Conservation (phyloP, 2,329 filamentous ascomycete genomes). For the Claviceps quebecensis region DNA sequence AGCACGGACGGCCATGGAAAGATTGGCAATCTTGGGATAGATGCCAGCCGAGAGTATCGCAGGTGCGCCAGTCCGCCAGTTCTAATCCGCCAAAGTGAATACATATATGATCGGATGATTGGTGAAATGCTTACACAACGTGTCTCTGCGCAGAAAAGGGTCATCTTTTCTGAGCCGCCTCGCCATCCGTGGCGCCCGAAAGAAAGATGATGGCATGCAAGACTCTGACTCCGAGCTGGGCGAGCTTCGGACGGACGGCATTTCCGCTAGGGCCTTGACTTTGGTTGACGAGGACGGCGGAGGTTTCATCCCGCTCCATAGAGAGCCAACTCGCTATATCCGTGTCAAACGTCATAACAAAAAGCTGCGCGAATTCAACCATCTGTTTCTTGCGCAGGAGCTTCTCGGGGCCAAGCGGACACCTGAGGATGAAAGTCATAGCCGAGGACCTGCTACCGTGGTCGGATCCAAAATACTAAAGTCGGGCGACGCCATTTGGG, state of each 20-base stretch:
- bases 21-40: constrained; percentile 23
- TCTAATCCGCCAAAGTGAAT: background rate
- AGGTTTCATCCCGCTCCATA: constrained; percentile 74
- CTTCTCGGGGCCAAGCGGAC: constrained; percentile 45
- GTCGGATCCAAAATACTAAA: constrained; percentile 27
- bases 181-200: constrained; percentile 58
- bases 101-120: background rate
- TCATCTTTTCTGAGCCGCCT: constrained; percentile 79
- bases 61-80: constrained; percentile 31
- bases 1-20: constrained; percentile 29
- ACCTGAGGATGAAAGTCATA: constrained; percentile 14
- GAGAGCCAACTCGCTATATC: constrained; percentile 83
- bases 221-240: constrained; percentile 60
- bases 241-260: constrained; percentile 58
- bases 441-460: constrained; percentile 20
- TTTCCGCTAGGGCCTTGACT: constrained; percentile 70
- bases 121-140: constrained; percentile 6
- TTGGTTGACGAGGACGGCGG: constrained; percentile 52
- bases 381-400: constrained; percentile 84
- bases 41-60: constrained; percentile 42
- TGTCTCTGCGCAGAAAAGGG: constrained; percentile 49
- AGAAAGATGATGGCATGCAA: constrained; percentile 46
- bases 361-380: constrained; percentile 67
- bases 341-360: constrained; percentile 72
- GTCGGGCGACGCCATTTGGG: constrained; percentile 66